Evolutionary conservation across 495 filamentous ascomycete species (phyloP), one percentile per base, ranked within the genome.

Genomic region (Neurospora pannonica): DNA sequence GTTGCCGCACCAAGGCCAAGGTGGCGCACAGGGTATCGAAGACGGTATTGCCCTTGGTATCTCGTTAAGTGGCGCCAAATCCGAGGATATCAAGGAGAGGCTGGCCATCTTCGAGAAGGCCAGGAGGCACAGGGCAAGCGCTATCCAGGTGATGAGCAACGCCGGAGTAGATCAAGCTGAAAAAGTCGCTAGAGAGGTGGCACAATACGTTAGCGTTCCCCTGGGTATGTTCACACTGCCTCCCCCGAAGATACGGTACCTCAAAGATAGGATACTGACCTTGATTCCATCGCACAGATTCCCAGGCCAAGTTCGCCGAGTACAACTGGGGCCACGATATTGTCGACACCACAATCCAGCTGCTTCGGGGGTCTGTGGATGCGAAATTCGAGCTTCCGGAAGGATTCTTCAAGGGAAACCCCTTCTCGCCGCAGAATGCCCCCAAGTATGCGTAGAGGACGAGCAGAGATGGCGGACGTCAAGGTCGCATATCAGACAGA

Each of bases 61-160:
- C 9, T 71, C 82, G 11, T 75, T 84, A 7, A 62, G 40, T 70
- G 79, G 77, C 11, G 76, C 81, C 0, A 72, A 67, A 4, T 13
- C 75, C 0, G 75, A 76, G 2, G 81, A 87, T 38, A 79, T 91
- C 15, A 72, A 76, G 0, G 71, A 77, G 1, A 82, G 88, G 3
- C 74, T 91, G 6, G 78, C 80, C 67, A 67, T 90, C 1, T 92
- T 89, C 72, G 84, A 91, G 72, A 77, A 83, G 21, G 81, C 83
- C 13, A 80, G 89, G 11, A 85, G 85, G 39, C 80, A 83, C 43
- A 83, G 89, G 34, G 87, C 87, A 2, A 85, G 85, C 31, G 83
- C 77, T 6, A 85, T 91, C 19, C 88, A 90, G 73, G 78, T 86
- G 37, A 85, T 87, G 78, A 80, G 77, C 54, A 82, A 79, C 24